Evolutionary conservation across 345 rosid genomes (phyloP).

Genomic region (Limnanthes douglasii): DNA sequence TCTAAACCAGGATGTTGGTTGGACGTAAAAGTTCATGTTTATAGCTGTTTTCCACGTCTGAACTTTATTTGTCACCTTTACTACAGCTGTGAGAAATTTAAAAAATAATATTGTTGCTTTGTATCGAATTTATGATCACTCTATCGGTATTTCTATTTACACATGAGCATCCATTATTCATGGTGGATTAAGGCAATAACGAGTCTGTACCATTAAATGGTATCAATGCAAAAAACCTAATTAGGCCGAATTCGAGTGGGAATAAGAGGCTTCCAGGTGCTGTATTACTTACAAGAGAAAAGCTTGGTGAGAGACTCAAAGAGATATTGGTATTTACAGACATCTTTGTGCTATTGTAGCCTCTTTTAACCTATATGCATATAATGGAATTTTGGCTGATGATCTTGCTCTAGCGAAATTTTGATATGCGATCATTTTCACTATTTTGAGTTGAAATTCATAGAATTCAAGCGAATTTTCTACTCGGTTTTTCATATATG

Average conservation of each 20-base stretch:
- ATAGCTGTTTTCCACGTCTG: too few species aligned
- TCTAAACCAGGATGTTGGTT: too few species aligned
- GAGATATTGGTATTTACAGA: conserved; percentile 46
- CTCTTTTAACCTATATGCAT: too few species aligned
- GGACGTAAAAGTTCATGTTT: too few species aligned
- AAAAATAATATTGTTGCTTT: too few species aligned
- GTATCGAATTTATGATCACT: neutral
- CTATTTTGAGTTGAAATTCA: too few species aligned
- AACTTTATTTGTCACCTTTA: too few species aligned
- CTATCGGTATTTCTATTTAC: neutral
- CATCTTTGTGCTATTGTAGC: conserved; percentile 56
- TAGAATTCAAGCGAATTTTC: too few species aligned
- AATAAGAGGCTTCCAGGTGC: conserved; percentile 83
- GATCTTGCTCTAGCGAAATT: too few species aligned
- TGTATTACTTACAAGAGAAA: conserved; percentile 82
- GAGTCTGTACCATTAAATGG: conserved; percentile 24
- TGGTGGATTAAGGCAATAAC: conserved; percentile 23
- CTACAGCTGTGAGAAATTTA: neutral
- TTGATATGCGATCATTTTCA: too few species aligned
- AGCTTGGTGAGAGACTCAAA: conserved; percentile 85
- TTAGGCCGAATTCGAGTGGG: conserved; percentile 21
- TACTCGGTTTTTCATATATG: too few species aligned
- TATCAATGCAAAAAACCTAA: conserved; percentile 17
- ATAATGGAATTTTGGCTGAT: too few species aligned
- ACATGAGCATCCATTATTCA: conserved; percentile 35